phyloP scores from a whole-genome alignment of 1,284 basidiomycete species.

The Volvariella volvacea region DNA sequence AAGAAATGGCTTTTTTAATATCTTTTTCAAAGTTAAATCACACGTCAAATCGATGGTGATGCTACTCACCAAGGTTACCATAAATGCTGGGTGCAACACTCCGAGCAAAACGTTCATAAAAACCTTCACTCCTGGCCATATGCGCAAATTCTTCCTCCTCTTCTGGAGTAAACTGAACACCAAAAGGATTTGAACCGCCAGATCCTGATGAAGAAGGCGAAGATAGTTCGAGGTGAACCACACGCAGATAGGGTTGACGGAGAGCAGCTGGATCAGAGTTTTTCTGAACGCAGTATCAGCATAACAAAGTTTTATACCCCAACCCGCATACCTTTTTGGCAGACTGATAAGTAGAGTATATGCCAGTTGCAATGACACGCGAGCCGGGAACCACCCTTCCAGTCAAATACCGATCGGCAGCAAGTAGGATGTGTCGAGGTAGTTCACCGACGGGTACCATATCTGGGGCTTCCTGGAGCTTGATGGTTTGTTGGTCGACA shows the following conservation, averaged over 20 bases:
- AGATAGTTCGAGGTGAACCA: constrained; percentile 87
- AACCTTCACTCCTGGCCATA: constrained; percentile 83
- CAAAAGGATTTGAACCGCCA: constrained; percentile 69
- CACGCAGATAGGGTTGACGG: constrained; percentile 90
- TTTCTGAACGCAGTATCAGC: constrained; percentile 45
- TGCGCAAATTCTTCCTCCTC: constrained; percentile 95
- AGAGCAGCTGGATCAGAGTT: constrained; percentile 74
- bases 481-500: constrained; percentile 94
- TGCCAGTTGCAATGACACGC: constrained; percentile 90
- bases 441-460: constrained; percentile 99
- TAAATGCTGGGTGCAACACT: constrained; percentile 98
- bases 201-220: constrained; percentile 68
- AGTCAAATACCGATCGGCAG: constrained; percentile 85
- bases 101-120: constrained; percentile 92
- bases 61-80: constrained; percentile 75
- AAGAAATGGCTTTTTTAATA: constrained; percentile 97
- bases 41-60: background rate
- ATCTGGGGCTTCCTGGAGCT: constrained; percentile 98
- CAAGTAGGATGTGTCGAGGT: constrained; percentile 92
- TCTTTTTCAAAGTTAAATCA: constrained; percentile 41
- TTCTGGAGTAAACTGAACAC: constrained; percentile 85
- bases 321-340: constrained; percentile 62
- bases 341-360: constrained; percentile 94
- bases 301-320: background rate
- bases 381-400: constrained; percentile 93